Base-by-base conservation (phyloP, 441 rosid species). In the Gossypium lobatum region DNA sequence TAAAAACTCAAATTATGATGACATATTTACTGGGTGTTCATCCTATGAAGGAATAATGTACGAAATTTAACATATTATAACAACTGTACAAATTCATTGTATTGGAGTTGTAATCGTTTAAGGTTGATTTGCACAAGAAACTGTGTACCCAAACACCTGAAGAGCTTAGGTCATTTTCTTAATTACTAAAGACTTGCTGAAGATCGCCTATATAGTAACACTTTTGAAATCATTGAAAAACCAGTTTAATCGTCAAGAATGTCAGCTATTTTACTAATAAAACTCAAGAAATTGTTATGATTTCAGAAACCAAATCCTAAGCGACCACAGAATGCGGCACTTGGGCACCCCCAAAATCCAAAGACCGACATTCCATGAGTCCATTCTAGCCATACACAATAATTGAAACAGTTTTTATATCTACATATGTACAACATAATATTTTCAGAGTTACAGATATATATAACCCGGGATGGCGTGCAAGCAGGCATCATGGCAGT, bases 401-500 rank as follows among this genome's bases (percentile, higher is more conserved):
- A 45, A 11, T 31, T 64, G 16, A 9, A 11, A 9, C 20, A n/a
- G 20, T 8, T 64, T 39, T 20, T n/a, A 28, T 61, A 28, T 61
- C 45, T 62, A 16, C 45, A 63, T 31, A 16, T 13, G n/a, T 45
- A 14, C 31, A 46, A 25, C 28, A 64, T 10, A 42, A 64, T 39
- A 39, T 18, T 20, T 64, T 11, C 25, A 4, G 18, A 21, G 70
- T 45, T 65, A 16, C 46, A 50, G 17, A 16, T 68, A 2, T 42
- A n/a, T 52, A n/a, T 52, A 52, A 52, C 57, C 54, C 11, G 25
- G 2, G 31, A 64, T 17, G 50, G 7, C 23, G 11, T 34, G 66
- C 67, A 16, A 37, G 42, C 10, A 60, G 37, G 10, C 37, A 14
- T 80, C 79, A 82, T 16, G 75, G 46, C 23, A 57, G 65, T 25